These are phyloP conservation scores for Ogataea ganodermae DNA, from an alignment of 805 yeast species.

Conservation along the genomic window DNA sequence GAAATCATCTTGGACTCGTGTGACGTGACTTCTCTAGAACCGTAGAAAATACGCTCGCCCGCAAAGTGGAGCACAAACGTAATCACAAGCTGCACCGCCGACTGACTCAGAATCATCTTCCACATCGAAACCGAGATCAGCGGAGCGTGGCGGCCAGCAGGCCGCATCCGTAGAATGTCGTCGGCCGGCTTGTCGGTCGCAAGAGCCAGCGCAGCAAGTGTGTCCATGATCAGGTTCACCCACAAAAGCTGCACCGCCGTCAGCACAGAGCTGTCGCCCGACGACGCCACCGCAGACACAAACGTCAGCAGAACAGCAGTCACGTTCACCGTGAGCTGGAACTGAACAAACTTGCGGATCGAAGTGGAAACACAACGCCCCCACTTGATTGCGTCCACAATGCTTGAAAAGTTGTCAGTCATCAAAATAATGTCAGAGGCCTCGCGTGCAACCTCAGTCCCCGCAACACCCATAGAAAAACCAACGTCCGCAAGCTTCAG, in stretches of 20 bases:
- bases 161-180: slow-evolving; percentile 73
- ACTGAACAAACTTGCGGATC: slow-evolving; percentile 93
- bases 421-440: slow-evolving; percentile 98
- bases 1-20: slow-evolving; percentile 61
- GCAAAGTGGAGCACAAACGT: slow-evolving; percentile 83
- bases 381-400: slow-evolving; percentile 97
- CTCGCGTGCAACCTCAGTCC: slow-evolving; percentile 98
- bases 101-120: slow-evolving; percentile 96
- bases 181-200: slow-evolving; percentile 97
- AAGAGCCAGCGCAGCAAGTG: slow-evolving; percentile 93
- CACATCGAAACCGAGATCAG: slow-evolving; percentile 91
- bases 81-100: slow-evolving; percentile 71
- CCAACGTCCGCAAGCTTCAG: slow-evolving; percentile 96
- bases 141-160: slow-evolving; percentile 78
- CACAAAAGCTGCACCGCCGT: slow-evolving; percentile 97
- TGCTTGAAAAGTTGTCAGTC: slow-evolving; percentile 92
- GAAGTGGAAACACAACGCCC: slow-evolving; percentile 96
- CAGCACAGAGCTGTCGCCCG: slow-evolving; percentile 79
- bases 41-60: slow-evolving; percentile 63
- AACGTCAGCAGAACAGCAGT: slow-evolving; percentile 96
- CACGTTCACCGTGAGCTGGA: slow-evolving; percentile 92
- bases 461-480: slow-evolving; percentile 97
- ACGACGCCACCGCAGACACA: slow-evolving; percentile 86
- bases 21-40: slow-evolving; percentile 29
- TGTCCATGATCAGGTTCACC: slow-evolving; percentile 98